Conservation (phyloP, 2,329 filamentous ascomycete species). For the Penicillium nordicum region DNA sequence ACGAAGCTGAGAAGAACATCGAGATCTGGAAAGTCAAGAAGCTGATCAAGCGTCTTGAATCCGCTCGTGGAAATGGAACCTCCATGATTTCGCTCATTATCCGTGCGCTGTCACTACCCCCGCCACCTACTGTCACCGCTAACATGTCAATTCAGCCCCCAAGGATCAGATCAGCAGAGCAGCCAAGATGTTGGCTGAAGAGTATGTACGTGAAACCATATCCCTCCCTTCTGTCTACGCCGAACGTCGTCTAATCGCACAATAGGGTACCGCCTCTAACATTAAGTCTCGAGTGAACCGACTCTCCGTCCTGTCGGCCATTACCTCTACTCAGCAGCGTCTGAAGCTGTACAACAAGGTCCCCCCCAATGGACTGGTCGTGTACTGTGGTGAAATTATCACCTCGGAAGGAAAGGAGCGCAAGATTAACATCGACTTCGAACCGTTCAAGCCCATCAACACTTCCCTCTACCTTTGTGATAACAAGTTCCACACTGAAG, state of each 20-base stretch:
- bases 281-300: conserved; percentile 99
- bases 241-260: conserved; percentile 8
- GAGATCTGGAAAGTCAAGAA: conserved; percentile 96
- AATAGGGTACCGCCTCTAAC: conserved; percentile 91
- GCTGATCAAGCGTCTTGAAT: conserved; percentile 96
- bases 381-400: conserved; percentile 99
- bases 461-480: conserved; percentile 98
- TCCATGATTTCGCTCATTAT: conserved; percentile 99
- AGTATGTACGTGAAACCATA: conserved; percentile 67
- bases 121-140: conserved; percentile 18
- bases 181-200: conserved; percentile 99
- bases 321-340: conserved; percentile 97
- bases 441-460: conserved; percentile 99
- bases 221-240: background rate
- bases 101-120: conserved; percentile 57
- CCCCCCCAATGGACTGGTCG: conserved; percentile 91
- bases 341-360: conserved; percentile 99
- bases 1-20: conserved; percentile 97
- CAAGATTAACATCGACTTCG: conserved; percentile 99
- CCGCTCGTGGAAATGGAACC: conserved; percentile 95
- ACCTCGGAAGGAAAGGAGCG: conserved; percentile 97
- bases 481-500: conserved; percentile 99
- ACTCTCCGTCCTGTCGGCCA: conserved; percentile 94
- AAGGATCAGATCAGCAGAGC: conserved; percentile 97
- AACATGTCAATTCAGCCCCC: conserved; percentile 59